Evolutionary conservation across 331 rosid genomes (phyloP).

Genomic region (Pyrus hybrid): DNA sequence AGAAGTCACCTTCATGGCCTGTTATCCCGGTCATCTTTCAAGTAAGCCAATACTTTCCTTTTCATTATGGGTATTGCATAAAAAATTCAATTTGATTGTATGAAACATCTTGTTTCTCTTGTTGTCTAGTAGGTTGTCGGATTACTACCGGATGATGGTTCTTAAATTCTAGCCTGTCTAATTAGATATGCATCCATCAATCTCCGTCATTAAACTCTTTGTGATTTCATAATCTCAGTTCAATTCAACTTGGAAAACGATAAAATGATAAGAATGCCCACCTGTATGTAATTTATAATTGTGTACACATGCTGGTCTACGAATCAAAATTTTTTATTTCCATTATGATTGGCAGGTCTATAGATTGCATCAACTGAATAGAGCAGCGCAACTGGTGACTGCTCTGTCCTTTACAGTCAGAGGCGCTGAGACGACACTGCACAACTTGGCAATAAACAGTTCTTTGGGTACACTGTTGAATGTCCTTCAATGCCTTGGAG

Average conservation of each 20-base stretch:
- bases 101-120: background rate
- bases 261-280: background rate
- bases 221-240: background rate
- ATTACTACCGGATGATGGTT: background rate
- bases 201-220: background rate
- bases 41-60: slow-evolving; percentile 31
- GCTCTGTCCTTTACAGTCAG: slow-evolving; percentile 87
- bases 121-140: background rate
- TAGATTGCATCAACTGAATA: slow-evolving; percentile 89
- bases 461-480: slow-evolving; percentile 78
- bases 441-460: slow-evolving; percentile 85
- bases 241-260: background rate
- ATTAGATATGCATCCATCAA: background rate
- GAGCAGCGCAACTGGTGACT: slow-evolving; percentile 96
- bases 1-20: slow-evolving; percentile 79
- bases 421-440: slow-evolving; percentile 92
- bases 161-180: background rate
- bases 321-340: background rate
- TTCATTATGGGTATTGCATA: background rate
- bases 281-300: background rate
- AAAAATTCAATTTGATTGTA: background rate
- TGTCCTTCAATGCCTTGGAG: slow-evolving; percentile 88
- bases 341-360: slow-evolving; percentile 52
- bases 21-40: slow-evolving; percentile 92
- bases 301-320: background rate